Conservation (phyloP, 2,329 filamentous ascomycete genomes). For the Colletotrichum abscissum region DNA sequence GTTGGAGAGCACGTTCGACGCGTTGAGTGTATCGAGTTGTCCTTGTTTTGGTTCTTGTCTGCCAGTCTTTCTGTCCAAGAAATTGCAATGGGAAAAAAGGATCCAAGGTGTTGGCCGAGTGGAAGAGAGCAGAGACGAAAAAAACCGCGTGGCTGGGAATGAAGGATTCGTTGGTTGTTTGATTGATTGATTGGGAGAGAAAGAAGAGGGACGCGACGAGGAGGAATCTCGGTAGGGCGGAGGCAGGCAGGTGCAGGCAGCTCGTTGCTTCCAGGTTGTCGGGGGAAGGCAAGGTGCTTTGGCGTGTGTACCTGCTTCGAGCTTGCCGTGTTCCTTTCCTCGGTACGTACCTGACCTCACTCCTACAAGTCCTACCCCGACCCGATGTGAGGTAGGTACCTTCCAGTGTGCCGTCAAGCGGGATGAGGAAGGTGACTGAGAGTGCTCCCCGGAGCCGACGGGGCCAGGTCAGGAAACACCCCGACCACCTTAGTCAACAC, state of each 20-base stretch:
- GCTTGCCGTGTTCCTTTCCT: background rate
- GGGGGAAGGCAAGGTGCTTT: conserved; percentile 13
- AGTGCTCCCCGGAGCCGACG: conserved; percentile 12
- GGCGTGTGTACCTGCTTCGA: conserved; percentile 11
- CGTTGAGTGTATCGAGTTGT: conserved; percentile 28
- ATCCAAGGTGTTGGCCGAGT: background rate
- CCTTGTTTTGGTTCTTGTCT: background rate
- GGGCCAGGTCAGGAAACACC: background rate
- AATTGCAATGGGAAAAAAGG: background rate
- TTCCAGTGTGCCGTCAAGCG: background rate
- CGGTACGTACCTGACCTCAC: background rate
- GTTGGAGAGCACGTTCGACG: conserved; percentile 11
- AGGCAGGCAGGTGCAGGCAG: conserved; percentile 1
- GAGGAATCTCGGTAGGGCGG: conserved; percentile 25
- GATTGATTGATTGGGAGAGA: conserved; percentile 1
- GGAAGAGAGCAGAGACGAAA: background rate
- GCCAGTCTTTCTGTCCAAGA: background rate
- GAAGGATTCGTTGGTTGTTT: conserved; percentile 17
- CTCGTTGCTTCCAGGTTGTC: background rate
- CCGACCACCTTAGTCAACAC: background rate
- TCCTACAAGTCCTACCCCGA: background rate
- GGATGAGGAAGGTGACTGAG: background rate
- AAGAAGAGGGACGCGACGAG: conserved; percentile 8
- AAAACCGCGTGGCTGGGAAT: conserved; percentile 22
- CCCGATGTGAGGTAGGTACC: background rate